phyloP scores from a whole-genome alignment of 2,329 filamentous ascomycete genomes.

The Domatiomyces catenatus region DNA sequence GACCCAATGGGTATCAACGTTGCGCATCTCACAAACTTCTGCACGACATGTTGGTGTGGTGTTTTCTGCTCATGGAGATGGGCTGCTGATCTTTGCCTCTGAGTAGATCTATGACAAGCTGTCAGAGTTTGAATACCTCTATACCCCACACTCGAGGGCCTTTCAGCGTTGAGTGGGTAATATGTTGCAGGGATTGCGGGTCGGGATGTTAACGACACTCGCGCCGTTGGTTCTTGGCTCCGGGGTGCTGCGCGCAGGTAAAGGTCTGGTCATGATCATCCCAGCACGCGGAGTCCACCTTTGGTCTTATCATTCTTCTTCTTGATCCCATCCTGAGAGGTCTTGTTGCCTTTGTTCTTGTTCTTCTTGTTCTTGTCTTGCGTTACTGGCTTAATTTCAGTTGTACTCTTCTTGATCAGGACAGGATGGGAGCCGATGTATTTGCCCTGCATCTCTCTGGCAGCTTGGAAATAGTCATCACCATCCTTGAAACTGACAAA shows the following conservation, averaged over 20 bases:
- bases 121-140: neutral
- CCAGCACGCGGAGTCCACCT: slow-evolving; percentile 30
- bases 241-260: too few species aligned
- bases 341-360: slow-evolving; percentile 28
- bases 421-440: slow-evolving; percentile 97
- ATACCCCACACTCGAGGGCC: neutral
- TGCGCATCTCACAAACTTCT: too few species aligned
- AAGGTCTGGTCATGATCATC: slow-evolving; percentile 17
- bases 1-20: too few species aligned
- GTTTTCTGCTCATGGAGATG: too few species aligned
- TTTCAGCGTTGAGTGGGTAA: neutral
- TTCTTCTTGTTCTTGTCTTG: slow-evolving; percentile 47
- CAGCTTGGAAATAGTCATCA: slow-evolving; percentile 91
- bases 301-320: slow-evolving; percentile 33
- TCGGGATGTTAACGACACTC: neutral
- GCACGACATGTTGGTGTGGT: too few species aligned
- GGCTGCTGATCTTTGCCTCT: neutral
- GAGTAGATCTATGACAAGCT: neutral
- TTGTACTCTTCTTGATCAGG: slow-evolving; percentile 70
- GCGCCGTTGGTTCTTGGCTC: too few species aligned
- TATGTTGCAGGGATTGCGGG: neutral
- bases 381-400: slow-evolving; percentile 70
- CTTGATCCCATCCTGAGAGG: slow-evolving; percentile 27
- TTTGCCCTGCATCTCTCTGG: slow-evolving; percentile 96
- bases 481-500: slow-evolving; percentile 93